Conservation (phyloP, 345 rosid genomes). For the Salix exigua region DNA sequence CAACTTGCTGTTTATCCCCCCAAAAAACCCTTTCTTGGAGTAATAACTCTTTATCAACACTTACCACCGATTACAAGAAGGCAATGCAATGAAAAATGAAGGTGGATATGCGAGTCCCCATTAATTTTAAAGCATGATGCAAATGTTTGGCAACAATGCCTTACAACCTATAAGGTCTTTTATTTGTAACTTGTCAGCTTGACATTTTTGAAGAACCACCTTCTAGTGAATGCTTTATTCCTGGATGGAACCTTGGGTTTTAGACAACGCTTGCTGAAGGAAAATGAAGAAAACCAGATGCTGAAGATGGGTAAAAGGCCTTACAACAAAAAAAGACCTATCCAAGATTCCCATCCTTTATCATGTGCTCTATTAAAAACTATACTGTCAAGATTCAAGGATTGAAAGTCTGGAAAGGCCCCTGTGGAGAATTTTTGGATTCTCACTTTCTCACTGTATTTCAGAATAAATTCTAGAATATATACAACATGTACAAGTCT, state of each 20-base stretch:
- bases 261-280: background rate
- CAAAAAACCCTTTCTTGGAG: background rate
- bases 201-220: background rate
- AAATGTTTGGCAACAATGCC: background rate
- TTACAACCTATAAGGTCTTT: background rate
- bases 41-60: background rate
- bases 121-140: background rate
- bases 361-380: background rate
- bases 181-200: background rate
- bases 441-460: too few species aligned
- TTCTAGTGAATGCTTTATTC: background rate
- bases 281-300: background rate
- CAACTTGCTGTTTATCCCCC: background rate
- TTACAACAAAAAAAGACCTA: background rate
- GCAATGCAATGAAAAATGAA: background rate
- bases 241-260: background rate
- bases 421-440: background rate
- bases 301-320: background rate
- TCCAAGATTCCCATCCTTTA: background rate
- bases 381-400: background rate
- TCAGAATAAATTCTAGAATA: too few species aligned
- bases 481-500: too few species aligned
- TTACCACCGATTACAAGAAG: background rate
- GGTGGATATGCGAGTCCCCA: background rate
- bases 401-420: background rate